A percentile compares a stretch with the other conserved stretches of the same genome.
Conservation (phyloP, 352 stramenopile species). For the Globisporangium canariense region DNA sequence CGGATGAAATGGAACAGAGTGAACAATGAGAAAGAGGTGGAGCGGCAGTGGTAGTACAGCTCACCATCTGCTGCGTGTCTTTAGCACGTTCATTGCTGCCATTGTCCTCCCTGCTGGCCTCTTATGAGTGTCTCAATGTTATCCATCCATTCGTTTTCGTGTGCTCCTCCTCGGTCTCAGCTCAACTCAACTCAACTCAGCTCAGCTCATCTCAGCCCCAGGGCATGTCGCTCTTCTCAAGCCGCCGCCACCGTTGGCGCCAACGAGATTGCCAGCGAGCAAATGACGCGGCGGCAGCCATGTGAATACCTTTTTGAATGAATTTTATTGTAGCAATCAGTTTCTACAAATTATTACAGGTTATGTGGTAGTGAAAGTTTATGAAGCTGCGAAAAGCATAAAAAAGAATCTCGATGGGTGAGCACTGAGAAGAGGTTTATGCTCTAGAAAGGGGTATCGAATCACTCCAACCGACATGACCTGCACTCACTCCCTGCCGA, state of each 20-base stretch:
- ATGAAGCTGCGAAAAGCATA: no score
- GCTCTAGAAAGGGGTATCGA: neutral
- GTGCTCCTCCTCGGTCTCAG: neutral
- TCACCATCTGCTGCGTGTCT: neutral
- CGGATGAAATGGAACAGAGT: neutral
- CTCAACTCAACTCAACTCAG: no score
- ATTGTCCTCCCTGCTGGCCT: neutral
- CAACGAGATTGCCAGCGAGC: neutral
- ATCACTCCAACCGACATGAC: neutral
- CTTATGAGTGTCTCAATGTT: neutral
- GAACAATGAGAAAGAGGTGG: neutral
- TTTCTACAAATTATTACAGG: neutral
- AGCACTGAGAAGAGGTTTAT: conserved; percentile 10
- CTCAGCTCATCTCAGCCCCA: no score
- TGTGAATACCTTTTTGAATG: neutral
- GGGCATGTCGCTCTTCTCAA: neutral
- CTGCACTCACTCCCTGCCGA: conserved; percentile 5
- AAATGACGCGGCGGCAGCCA: neutral
- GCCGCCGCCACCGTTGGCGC: neutral
- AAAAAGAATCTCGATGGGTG: neutral
- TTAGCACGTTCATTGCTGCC: neutral
- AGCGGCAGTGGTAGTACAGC: neutral
- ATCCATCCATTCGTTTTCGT: neutral
- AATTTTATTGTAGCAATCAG: neutral
- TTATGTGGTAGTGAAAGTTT: neutral